Evolutionary conservation across 352 stramenopile species (phyloP).

Genomic region (Globisporangium emineosum): DNA sequence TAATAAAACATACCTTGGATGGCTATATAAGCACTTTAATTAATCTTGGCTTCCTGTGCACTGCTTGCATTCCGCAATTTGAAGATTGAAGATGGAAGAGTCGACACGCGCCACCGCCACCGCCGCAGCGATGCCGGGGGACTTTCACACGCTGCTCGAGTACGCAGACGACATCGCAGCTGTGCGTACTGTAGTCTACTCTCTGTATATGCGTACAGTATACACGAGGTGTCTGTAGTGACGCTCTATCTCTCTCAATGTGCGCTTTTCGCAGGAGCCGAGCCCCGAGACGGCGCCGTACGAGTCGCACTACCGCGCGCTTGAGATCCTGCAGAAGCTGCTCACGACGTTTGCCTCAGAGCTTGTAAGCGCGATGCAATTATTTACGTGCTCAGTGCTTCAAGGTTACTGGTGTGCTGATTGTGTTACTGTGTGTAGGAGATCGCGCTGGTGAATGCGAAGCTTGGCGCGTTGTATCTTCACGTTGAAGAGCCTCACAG

Average conservation of each 20-base stretch:
- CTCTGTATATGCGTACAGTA: background rate
- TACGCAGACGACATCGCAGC: constrained; percentile 28
- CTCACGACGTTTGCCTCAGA: constrained; percentile 29
- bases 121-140: constrained; percentile 19
- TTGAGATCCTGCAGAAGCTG: constrained; percentile 56
- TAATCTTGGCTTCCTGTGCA: too few species aligned
- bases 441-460: constrained; percentile 26
- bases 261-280: constrained; percentile 36
- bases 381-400: background rate
- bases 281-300: constrained; percentile 51
- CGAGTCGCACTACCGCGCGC: constrained; percentile 43
- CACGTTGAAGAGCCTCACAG: constrained; percentile 63
- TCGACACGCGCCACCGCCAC: constrained; percentile 1
- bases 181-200: constrained; percentile 18
- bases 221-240: too few species aligned
- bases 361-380: constrained; percentile 20
- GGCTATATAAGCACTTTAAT: too few species aligned
- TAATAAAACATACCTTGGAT: too few species aligned
- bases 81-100: constrained; percentile 3
- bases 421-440: constrained; percentile 25
- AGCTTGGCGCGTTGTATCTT: constrained; percentile 45
- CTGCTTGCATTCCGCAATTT: background rate
- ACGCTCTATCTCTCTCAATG: too few species aligned
- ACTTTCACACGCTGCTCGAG: constrained; percentile 30
- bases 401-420: background rate